phyloP scores from a whole-genome alignment of 2,329 filamentous ascomycete species.

The Ambrosiella beaveri region DNA sequence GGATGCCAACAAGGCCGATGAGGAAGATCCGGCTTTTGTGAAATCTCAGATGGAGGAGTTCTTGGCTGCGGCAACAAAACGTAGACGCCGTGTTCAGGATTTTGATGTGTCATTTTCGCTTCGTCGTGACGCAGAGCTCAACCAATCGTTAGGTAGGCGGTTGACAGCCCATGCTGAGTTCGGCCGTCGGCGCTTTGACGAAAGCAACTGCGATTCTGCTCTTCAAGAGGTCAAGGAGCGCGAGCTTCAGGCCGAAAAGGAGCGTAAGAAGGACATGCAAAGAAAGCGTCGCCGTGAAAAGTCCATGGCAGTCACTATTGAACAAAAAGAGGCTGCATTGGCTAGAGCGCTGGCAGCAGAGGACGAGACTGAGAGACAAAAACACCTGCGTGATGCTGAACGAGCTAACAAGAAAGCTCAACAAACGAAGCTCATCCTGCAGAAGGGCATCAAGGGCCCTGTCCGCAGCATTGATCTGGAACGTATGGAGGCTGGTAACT shows the following conservation, averaged over 20 bases:
- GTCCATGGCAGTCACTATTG: constrained; percentile 82
- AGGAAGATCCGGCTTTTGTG: constrained; percentile 23
- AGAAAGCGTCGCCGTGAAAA: constrained; percentile 90
- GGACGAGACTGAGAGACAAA: constrained; percentile 67
- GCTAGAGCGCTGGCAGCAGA: constrained; percentile 60
- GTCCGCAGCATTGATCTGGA: constrained; percentile 49
- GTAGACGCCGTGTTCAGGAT: constrained; percentile 46
- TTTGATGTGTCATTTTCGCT: constrained; percentile 48
- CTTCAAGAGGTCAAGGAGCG: constrained; percentile 75
- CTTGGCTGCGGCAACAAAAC: constrained; percentile 45
- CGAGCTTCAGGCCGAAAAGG: constrained; percentile 86
- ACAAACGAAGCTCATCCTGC: constrained; percentile 72
- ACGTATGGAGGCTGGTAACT: constrained; percentile 70
- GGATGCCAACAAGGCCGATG: constrained; percentile 21
- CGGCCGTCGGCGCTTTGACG: constrained; percentile 60
- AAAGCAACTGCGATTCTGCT: constrained; percentile 62
- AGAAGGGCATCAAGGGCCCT: constrained; percentile 69
- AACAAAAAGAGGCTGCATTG: constrained; percentile 71
- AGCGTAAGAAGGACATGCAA: constrained; percentile 99
- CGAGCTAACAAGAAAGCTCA: constrained; percentile 84
- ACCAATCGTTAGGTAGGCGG: constrained; percentile 37
- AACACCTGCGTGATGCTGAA: constrained; percentile 69
- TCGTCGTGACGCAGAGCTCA: constrained; percentile 42
- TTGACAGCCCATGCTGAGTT: constrained; percentile 51
- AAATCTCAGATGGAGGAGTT: constrained; percentile 30